Evolutionary conservation across 306 rosid genomes (phyloP).

Genomic region (Fragaria ananassa): DNA sequence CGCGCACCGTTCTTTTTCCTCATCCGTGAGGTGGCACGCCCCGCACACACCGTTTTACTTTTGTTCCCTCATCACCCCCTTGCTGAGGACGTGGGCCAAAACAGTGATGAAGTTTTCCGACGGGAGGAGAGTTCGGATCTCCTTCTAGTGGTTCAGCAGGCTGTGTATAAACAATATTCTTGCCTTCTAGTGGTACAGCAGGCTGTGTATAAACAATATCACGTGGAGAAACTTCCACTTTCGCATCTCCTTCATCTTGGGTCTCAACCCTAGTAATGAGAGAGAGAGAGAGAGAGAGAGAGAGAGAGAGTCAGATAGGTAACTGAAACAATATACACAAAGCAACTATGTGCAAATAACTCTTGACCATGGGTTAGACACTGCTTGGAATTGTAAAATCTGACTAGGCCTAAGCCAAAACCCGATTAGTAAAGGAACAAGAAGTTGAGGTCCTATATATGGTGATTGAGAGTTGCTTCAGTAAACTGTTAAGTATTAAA

Average conservation of each 20-base stretch:
- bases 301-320: slow-evolving; percentile 30
- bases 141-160: too few species aligned
- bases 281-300: slow-evolving; percentile 20
- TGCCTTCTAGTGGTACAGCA: slow-evolving; percentile 68
- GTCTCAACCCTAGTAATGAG: slow-evolving; percentile 96
- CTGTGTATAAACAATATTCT: too few species aligned
- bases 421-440: not conserved
- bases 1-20: too few species aligned
- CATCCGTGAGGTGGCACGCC: too few species aligned
- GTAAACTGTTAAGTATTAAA: not conserved
- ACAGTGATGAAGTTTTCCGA: too few species aligned
- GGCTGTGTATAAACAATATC: slow-evolving; percentile 81
- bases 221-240: slow-evolving; percentile 92
- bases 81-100: too few species aligned
- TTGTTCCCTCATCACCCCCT: too few species aligned
- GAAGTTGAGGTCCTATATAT: not conserved
- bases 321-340: slow-evolving; percentile 1
- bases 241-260: slow-evolving; percentile 96
- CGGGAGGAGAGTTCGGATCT: too few species aligned
- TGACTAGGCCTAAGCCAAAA: not conserved
- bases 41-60: too few species aligned
- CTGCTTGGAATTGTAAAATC: not conserved
- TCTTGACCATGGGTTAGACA: not conserved
- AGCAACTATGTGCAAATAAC: not conserved
- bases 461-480: not conserved